Conservation (phyloP, 805 yeast genomes). For the Metschnikowia koreensis region DNA sequence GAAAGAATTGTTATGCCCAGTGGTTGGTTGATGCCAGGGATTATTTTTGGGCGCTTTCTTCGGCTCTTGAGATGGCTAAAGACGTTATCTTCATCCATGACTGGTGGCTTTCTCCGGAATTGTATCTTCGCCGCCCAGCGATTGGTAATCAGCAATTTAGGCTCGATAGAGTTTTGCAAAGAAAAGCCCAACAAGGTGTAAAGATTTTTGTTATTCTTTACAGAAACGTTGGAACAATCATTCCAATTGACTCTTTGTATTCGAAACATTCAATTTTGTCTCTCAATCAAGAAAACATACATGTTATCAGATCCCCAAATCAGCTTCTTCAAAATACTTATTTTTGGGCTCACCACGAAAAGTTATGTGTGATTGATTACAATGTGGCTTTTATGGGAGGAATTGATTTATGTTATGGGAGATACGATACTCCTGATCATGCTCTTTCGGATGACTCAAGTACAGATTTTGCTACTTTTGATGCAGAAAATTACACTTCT, state of each 20-base stretch:
- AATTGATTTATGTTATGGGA: conserved; percentile 90
- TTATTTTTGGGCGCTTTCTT: conserved; percentile 92
- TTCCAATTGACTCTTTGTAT: conserved; percentile 90
- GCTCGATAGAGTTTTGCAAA: conserved; percentile 78
- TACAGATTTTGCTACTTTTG: conserved; percentile 32
- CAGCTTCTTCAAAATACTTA: conserved; percentile 89
- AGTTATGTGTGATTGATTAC: conserved; percentile 81
- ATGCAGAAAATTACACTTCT: conserved; percentile 30
- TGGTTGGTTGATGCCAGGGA: conserved; percentile 98
- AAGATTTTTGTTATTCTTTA: conserved; percentile 89
- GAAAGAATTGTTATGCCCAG: conserved; percentile 84
- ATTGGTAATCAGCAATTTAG: conserved; percentile 94
- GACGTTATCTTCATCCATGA: conserved; percentile 94
- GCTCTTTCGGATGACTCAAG: conserved; percentile 73
- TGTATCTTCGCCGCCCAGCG: conserved; percentile 90
- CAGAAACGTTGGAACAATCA: conserved; percentile 90
- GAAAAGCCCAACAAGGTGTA: conserved; percentile 93
- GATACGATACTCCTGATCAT: conserved; percentile 97
- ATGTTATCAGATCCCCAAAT: conserved; percentile 91
- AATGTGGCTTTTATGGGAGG: conserved; percentile 93
- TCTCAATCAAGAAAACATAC: conserved; percentile 75
- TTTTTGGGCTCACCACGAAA: conserved; percentile 99
- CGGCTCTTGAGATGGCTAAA: conserved; percentile 88
- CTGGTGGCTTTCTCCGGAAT: conserved; percentile 98
- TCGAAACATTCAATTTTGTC: conserved; percentile 90